phyloP scores from a whole-genome alignment of 441 rosid genomes.

The Macaranga tanarius region DNA sequence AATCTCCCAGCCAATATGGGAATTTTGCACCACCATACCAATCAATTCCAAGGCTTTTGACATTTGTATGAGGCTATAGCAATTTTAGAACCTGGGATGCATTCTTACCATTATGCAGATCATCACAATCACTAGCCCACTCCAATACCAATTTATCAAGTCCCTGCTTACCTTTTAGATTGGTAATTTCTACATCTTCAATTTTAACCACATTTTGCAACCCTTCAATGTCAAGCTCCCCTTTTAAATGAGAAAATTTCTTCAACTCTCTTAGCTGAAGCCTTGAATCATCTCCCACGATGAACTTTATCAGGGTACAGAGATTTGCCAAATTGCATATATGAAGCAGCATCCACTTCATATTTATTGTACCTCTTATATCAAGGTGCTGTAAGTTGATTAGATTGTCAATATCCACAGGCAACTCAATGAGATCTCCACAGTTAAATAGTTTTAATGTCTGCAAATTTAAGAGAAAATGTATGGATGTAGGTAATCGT shows the following conservation, averaged over 20 bases:
- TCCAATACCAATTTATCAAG: neutral
- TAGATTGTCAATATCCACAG: neutral
- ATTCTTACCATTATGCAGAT: neutral
- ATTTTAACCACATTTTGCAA: neutral
- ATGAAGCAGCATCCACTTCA: constrained; percentile 12
- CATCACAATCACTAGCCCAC: neutral
- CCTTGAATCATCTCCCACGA: neutral
- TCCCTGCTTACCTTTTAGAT: neutral
- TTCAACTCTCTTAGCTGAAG: neutral
- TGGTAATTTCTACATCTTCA: neutral
- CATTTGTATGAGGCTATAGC: neutral
- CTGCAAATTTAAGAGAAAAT: neutral
- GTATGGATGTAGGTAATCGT: neutral
- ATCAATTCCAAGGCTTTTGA: neutral
- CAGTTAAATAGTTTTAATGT: neutral
- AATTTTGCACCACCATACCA: neutral
- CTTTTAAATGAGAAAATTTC: neutral
- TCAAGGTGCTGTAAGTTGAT: constrained; percentile 4
- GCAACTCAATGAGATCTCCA: neutral
- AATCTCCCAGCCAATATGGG: constrained; percentile 10
- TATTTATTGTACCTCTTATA: neutral
- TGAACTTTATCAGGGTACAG: neutral
- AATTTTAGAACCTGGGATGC: neutral
- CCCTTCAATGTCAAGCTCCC: neutral
- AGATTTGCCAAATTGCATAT: constrained; percentile 12